Evolutionary conservation across 129 eudicot species (phyloP).

Genomic region (Centella asiatica): DNA sequence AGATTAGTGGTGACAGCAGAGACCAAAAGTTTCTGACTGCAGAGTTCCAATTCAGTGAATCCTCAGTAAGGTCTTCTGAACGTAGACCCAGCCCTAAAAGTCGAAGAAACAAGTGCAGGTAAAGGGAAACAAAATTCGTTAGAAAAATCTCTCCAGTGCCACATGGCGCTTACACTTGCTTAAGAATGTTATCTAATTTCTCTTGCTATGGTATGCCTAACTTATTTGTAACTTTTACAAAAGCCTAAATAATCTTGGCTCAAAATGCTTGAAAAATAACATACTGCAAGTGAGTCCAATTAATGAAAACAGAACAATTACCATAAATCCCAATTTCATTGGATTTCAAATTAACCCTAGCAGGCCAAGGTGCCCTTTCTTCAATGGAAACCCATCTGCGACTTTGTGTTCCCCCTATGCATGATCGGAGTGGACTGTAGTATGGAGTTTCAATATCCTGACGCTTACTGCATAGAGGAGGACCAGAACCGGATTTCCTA

Average conservation of each 20-base stretch:
- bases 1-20: conserved; percentile 82
- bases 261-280: background rate
- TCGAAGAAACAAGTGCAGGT: background rate
- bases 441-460: conserved; percentile 86
- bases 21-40: conserved; percentile 82
- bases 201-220: too few species aligned
- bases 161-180: too few species aligned
- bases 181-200: too few species aligned
- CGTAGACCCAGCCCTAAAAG: conserved; percentile 66
- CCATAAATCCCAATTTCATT: conserved; percentile 64
- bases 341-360: conserved; percentile 52
- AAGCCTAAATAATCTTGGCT: too few species aligned
- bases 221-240: too few species aligned
- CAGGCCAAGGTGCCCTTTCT: conserved; percentile 79
- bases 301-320: conserved; percentile 14
- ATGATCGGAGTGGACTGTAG: conserved; percentile 72
- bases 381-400: conserved; percentile 84
- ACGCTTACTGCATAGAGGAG: conserved; percentile 64
- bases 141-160: too few species aligned
- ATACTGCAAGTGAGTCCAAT: background rate
- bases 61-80: conserved; percentile 71
- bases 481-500: conserved; percentile 67
- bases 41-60: conserved; percentile 57
- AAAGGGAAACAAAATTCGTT: background rate
- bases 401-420: conserved; percentile 92